Base-by-base conservation (phyloP, 371 early-diverging fungal species). In the Capillidium rhysosporum region DNA sequence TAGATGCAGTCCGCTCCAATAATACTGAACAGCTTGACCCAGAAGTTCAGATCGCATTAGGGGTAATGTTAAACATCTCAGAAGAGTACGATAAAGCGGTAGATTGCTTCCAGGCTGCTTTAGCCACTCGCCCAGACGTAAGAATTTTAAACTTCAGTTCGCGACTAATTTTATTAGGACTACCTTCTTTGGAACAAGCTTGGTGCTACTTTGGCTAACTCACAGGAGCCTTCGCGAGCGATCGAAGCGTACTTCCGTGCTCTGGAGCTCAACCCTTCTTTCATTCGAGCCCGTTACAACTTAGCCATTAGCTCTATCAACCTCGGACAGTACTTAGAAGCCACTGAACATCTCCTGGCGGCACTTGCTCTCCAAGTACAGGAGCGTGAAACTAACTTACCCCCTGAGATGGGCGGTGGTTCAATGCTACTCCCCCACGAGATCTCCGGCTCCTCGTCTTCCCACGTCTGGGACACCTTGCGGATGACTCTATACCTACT, bases 201-300 rank as follows among this genome's bases (percentile, higher is more conserved):
- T 30, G 98, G 95, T 18, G 98, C 98, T 0, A 97, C 95, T 0
- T 71, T 90, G 38, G 95, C 96, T 28, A 95, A 95, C 61, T 76
- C 83, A 2, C 71, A 76, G 16, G 70, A 82, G 44, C 75, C 80
- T 16, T 53, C 66, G 18, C 69, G 77, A 23, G 94, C 96, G 10
- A 82, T 94, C 10, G 90, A 89, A 21, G 92, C 94, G 34, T 97
- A 97, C 62, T 82, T 79, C 54, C 72, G 78, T 24, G 98, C 96
- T 1, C 70, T 97, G 20, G 80, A 89, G 60, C 73, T 97, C 56
- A 91, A 93, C 47, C 98, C 98, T 0, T 74, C 79, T 20, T 97
- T 80, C 69, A 82, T 95, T 26, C 82, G 98, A n/a, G 98, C 91
- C 5, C 76, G 92, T 10, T 95, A 91, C 70, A 97, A 97, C 65